Evolutionary conservation across 495 filamentous ascomycete species (phyloP), one percentile per base, ranked within the genome.

Genomic region (Daldinia decipiens): DNA sequence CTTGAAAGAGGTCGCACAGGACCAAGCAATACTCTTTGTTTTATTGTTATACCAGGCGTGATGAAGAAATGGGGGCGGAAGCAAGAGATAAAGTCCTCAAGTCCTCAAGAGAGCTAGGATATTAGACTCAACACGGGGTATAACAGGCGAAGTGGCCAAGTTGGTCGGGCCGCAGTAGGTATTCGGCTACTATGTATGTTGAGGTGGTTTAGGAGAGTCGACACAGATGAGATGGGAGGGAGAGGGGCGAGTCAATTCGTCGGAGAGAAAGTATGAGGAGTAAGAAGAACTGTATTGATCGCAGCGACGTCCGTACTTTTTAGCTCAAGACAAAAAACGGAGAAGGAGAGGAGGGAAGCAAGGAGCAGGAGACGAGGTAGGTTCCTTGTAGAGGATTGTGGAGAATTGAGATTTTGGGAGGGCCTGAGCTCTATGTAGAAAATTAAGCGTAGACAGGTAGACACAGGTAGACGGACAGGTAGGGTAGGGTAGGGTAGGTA

Each of bases 351-450:
- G 27, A 59, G 54, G 27, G 38, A 53, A 53, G 50, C 50, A 53
- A 53, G 50, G 50, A 53, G 50, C 26, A 53, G 27, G 51, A 53
- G 32, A 47, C 53, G 34, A 56, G 60, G 56, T 68, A 68, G 56
- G 62, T 63, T 63, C 65, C 70, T 72, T 72, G 59, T 72, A 66
- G 59, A 58, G 62, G 67, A 64, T 69, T 68, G 72, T 75, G 69
- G 73, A 71, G 72, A 71, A 69, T 69, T 72, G 65, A 74, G 61
- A 69, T 67, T 75, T 70, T 65, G 62, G 70, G 56, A 54, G 60
- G 70, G 57, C 65, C 69, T 72, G 65, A 72, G 73, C 69, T 72
- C 66, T 69, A 64, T 36, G 34, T 36, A 36, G 68, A 75, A 73
- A 68, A 65, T 65, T 68, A 73, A 65, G 65, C 65, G 70, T 65